Conservation (phyloP, 2,329 filamentous ascomycete species). For the Hypoxylon rubiginosum region DNA sequence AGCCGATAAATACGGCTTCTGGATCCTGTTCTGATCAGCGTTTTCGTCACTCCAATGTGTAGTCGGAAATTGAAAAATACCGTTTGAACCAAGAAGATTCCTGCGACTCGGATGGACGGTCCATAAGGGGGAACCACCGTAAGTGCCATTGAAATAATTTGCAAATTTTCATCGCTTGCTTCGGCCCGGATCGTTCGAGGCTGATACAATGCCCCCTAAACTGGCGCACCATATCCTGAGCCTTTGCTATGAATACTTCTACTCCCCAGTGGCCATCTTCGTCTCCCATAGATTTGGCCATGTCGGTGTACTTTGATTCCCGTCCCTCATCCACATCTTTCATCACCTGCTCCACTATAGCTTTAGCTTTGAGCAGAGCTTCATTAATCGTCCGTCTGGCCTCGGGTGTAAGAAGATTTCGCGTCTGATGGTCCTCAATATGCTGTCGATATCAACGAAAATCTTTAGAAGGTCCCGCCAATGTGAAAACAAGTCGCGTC, state of each 20-base stretch:
- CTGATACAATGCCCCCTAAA: background rate
- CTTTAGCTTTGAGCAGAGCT: background rate
- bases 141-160: background rate
- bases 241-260: constrained; percentile 8
- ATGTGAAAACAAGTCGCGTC: background rate
- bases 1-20: too few relatives aligned
- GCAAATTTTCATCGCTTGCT: background rate
- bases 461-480: constrained; percentile 3
- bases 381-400: background rate
- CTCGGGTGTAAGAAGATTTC: background rate
- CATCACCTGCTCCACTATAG: background rate
- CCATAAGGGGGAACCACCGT: constrained; percentile 1
- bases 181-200: background rate
- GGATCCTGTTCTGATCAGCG: background rate
- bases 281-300: background rate
- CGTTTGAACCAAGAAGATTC: background rate
- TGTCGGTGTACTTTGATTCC: background rate
- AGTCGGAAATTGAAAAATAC: background rate
- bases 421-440: background rate
- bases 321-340: constrained; percentile 3
- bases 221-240: constrained; percentile 4
- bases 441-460: background rate
- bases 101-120: background rate
- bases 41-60: background rate
- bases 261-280: constrained; percentile 5